Evolutionary conservation across 2,329 filamentous ascomycete genomes (phyloP).

Genomic region (Colletotrichum sojae): DNA sequence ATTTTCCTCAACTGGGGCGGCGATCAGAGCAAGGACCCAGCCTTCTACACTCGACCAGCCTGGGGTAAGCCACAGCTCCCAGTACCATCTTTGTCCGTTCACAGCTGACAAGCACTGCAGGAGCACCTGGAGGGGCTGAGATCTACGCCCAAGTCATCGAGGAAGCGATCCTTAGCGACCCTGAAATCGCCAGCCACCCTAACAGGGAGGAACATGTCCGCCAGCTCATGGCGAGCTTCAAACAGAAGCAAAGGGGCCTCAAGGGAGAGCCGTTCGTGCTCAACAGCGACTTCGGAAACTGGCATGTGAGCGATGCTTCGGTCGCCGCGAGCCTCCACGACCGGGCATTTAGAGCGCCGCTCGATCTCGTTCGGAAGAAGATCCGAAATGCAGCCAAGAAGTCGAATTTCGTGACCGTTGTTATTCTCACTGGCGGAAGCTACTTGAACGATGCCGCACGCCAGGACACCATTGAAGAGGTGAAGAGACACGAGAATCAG

Average conservation of each 20-base stretch:
- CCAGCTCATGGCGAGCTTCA: constrained; percentile 1
- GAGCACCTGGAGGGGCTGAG: not conserved
- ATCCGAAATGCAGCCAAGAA: not conserved
- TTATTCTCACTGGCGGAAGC: constrained; percentile 1
- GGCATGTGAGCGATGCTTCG: not conserved
- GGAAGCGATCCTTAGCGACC: not conserved
- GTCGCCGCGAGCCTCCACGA: not conserved
- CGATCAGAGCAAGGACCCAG: not conserved
- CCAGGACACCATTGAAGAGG: not conserved
- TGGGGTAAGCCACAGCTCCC: not conserved
- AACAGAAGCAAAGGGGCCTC: not conserved
- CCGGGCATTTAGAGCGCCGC: not conserved
- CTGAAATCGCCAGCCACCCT: not conserved
- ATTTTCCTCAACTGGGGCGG: not conserved
- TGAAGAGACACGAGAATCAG: not conserved
- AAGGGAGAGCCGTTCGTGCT: not conserved
- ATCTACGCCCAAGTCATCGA: not conserved
- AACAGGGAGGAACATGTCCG: not conserved
- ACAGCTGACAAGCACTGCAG: not conserved
- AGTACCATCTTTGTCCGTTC: not conserved
- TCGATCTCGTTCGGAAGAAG: not conserved
- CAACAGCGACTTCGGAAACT: not conserved
- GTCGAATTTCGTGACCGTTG: not conserved
- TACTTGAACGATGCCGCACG: constrained; percentile 1
- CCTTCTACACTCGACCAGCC: not conserved